Percentiles rank a stretch among this genome's conserved stretches.
phyloP scores from a whole-genome alignment of 2,329 filamentous ascomycete genomes.

The Byssoonygena ceratinophila region DNA sequence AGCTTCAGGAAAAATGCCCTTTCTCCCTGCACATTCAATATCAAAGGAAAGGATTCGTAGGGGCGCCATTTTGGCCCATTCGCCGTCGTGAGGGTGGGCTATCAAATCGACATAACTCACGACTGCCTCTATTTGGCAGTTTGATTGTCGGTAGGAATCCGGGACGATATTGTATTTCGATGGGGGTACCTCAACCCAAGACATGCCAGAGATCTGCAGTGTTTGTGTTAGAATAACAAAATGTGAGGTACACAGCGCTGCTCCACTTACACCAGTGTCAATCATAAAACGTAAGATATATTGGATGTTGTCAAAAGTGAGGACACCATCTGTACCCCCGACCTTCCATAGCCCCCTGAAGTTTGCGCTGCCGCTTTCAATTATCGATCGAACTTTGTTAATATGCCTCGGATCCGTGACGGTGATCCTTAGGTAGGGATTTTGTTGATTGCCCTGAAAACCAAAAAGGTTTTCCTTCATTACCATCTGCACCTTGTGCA shows the following conservation, averaged over 20 bases:
- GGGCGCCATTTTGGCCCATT: slow-evolving; percentile 97
- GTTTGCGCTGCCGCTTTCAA: slow-evolving; percentile 68
- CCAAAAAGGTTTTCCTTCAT: slow-evolving; percentile 86
- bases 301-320: slow-evolving; percentile 93
- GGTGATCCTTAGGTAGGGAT: slow-evolving; percentile 84
- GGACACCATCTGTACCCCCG: slow-evolving; percentile 51
- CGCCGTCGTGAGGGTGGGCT: slow-evolving; percentile 76
- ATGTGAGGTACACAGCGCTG: neutral
- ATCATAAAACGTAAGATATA: slow-evolving; percentile 97
- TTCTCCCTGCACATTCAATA: slow-evolving; percentile 95
- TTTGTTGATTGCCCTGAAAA: slow-evolving; percentile 86
- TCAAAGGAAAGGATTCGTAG: slow-evolving; percentile 89
- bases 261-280: slow-evolving; percentile 60
- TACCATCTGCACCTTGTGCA: slow-evolving; percentile 70
- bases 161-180: slow-evolving; percentile 62
- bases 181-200: slow-evolving; percentile 81
- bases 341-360: slow-evolving; percentile 84
- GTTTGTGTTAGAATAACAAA: neutral
- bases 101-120: slow-evolving; percentile 74
- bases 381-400: slow-evolving; percentile 58
- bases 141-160: slow-evolving; percentile 62
- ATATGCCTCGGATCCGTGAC: slow-evolving; percentile 84
- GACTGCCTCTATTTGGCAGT: slow-evolving; percentile 89
- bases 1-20: slow-evolving; percentile 93
- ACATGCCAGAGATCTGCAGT: slow-evolving; percentile 74